A percentile compares a stretch with the other conserved stretches of the same genome.
Evolutionary conservation across 75 land plant genomes (phyloP).

Genomic region (Cupressus sempervirens): DNA sequence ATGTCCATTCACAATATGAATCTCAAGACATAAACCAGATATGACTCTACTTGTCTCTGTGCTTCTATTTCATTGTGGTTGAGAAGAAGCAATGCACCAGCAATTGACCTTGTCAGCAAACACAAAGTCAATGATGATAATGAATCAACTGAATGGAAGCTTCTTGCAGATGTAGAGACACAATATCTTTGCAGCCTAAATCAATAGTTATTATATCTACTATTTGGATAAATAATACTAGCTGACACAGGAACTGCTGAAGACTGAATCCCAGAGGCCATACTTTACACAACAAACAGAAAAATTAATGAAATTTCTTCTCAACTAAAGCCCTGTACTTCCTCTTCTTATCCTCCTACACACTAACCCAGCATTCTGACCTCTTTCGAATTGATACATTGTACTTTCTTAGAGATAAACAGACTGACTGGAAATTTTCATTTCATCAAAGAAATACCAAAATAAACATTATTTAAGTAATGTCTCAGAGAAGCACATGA

Average conservation of each 20-base stretch:
- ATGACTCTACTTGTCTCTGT: neutral
- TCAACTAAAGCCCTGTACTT: neutral
- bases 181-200: neutral
- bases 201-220: neutral
- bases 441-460: too few species aligned
- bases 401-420: conserved; percentile 2
- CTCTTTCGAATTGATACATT: neutral
- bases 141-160: neutral
- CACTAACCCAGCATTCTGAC: neutral
- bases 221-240: too few species aligned
- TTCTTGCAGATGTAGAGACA: neutral
- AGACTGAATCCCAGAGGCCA: conserved; percentile 10
- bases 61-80: neutral
- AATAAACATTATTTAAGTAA: too few species aligned
- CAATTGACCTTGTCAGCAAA: neutral
- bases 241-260: neutral
- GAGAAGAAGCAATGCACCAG: neutral
- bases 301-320: neutral
- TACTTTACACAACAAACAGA: neutral
- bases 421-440: too few species aligned
- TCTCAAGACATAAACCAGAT: neutral
- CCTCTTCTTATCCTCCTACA: neutral
- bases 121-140: neutral
- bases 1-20: neutral
- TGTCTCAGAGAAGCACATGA: too few species aligned